phyloP scores from a whole-genome alignment of 2,329 filamentous ascomycete genomes.

The Exophiala bonariae region DNA sequence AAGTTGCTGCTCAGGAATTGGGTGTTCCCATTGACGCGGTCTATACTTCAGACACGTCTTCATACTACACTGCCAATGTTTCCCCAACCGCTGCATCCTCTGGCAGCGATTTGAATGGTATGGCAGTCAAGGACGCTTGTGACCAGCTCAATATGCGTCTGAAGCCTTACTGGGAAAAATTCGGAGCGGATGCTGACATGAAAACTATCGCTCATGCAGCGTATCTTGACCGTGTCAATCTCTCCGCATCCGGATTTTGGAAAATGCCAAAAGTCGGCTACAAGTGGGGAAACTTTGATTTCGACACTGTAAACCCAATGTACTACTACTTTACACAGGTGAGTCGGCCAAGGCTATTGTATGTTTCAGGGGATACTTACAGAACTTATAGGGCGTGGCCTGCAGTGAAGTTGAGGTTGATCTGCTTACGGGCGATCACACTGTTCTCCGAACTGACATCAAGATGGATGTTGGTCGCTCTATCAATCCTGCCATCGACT shows the following conservation, averaged over 20 bases:
- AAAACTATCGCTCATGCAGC: conserved; percentile 86
- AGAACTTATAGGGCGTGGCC: conserved; percentile 64
- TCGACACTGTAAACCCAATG: conserved; percentile 53
- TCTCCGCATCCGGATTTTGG: conserved; percentile 97
- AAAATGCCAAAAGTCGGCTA: conserved; percentile 97
- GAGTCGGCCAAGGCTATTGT: background rate
- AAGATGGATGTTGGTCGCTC: conserved; percentile 85
- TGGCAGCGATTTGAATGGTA: conserved; percentile 92
- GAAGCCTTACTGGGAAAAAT: conserved; percentile 78
- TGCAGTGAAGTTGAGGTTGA: conserved; percentile 92
- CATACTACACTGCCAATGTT: conserved; percentile 92
- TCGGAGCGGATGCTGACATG: conserved; percentile 78
- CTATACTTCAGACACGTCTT: conserved; percentile 91
- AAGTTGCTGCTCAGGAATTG: conserved; percentile 90
- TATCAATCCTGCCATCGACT: conserved; percentile 71
- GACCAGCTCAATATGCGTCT: conserved; percentile 84
- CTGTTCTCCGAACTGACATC: conserved; percentile 82
- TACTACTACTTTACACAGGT: conserved; percentile 97
- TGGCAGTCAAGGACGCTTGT: conserved; percentile 92
- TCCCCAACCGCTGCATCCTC: conserved; percentile 92
- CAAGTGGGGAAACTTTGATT: conserved; percentile 64
- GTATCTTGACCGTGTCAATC: conserved; percentile 94
- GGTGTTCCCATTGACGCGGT: conserved; percentile 76
- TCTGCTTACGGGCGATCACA: conserved; percentile 91
- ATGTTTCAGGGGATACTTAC: background rate